Evolutionary conservation across 495 filamentous ascomycete species (phyloP), one percentile per base, ranked within the genome.

Genomic region (Neurospora cerealis): DNA sequence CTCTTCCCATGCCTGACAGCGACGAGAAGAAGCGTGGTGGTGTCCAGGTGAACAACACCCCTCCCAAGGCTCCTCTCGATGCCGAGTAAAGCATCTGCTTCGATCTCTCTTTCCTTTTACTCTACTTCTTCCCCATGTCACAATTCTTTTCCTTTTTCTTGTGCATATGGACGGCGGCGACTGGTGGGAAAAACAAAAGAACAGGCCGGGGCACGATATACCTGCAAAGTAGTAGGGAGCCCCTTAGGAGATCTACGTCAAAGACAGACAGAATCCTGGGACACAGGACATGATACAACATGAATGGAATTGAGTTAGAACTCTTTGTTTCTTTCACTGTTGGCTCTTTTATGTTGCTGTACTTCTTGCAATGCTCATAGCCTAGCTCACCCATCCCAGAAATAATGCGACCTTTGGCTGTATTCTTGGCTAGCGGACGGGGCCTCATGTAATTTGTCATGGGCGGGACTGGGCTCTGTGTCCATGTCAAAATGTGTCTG

Each of bases 1-100:
- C 87, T 71, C 81, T 95, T 80, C 93, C 93, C 13, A 95, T 93
- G 81, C 88, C 88, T 77, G 94, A 96, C 85, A 90, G 88, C 70
- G 83, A 88, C 73, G 89, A 94, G 85, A 92, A 92, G 87, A 97
- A 96, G 85, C 83, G 94, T 21, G 93, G 94, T 0, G 94, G 94
- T 0, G 90, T 97, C 70, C 94, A 96, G 81, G 93, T 97, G 15
- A 88, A 96, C 82, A 87, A 96, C 80, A 90, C 88, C 54, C 78
- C 88, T 17, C 92, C 93, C 34, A 78, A 77, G 44, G 81, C 79
- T 15, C 91, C 90, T 5, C 80, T 93, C 72, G 91, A 93, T 86
- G 92, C 91, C 9, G 92, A 94, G 82, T 94, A 86, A 79, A 66
- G 54, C 54, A 19, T 8, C 34, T 24, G 5, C 6, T 19, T 60